Conservation (phyloP, 2,329 filamentous ascomycete species). For the Aureobasidium lini region DNA sequence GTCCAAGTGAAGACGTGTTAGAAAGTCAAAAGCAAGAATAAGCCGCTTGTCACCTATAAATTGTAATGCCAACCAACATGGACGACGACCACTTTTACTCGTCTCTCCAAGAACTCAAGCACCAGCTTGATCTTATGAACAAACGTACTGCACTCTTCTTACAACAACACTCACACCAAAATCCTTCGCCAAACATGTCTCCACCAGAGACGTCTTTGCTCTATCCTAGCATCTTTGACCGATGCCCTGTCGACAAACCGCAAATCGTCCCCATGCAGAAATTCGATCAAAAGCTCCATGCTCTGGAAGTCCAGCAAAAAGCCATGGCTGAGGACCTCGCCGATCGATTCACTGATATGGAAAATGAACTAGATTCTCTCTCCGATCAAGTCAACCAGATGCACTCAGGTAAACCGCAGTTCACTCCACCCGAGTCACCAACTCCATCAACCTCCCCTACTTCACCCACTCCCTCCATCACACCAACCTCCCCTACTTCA, state of each 20-base stretch:
- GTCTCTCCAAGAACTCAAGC: slow-evolving; percentile 2
- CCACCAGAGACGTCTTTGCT: no score
- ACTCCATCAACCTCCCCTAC: neutral
- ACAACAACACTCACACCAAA: neutral
- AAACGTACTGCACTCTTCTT: neutral
- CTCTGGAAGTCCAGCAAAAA: neutral
- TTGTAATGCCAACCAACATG: neutral
- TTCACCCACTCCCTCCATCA: neutral
- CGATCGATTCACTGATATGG: neutral
- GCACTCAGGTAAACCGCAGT: neutral
- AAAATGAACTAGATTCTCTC: neutral
- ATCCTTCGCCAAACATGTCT: no score
- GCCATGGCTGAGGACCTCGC: no score
- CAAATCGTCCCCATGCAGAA: neutral
- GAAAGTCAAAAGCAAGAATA: neutral
- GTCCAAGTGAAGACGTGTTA: neutral
- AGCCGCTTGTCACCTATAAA: neutral
- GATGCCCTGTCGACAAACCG: neutral
- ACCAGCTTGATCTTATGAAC: slow-evolving; percentile 11
- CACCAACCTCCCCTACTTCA: neutral
- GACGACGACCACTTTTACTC: neutral
- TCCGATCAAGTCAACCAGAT: neutral
- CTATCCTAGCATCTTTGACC: no score
- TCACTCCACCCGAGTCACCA: slow-evolving; percentile 2
- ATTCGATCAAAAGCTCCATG: neutral